Evolutionary conservation across 768 basidiomycete genomes (phyloP).

Genomic region (Pisolithus microcarpus): DNA sequence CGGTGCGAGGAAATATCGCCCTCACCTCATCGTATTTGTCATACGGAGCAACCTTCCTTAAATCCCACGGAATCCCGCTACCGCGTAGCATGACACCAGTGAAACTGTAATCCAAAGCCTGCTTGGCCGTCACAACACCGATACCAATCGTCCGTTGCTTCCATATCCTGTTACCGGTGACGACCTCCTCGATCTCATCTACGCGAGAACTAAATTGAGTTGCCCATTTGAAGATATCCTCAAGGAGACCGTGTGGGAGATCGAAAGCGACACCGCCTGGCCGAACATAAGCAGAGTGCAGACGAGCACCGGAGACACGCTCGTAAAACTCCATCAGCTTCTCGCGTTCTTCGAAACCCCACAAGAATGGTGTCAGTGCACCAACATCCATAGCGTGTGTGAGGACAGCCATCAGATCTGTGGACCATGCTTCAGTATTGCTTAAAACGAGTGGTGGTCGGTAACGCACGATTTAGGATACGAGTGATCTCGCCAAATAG

Average conservation of each 20-base stretch:
- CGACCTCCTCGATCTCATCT: conserved; percentile 97
- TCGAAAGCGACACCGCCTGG: conserved; percentile 98
- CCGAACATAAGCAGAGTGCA: conserved; percentile 96
- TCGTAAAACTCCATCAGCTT: conserved; percentile 99
- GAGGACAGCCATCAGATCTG: conserved; percentile 94
- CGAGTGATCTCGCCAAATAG: conserved; percentile 96
- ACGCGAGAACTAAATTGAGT: conserved; percentile 88
- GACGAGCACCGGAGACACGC: conserved; percentile 93
- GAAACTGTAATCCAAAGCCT: conserved; percentile 90
- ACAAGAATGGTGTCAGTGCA: conserved; percentile 95
- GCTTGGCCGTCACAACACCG: conserved; percentile 83
- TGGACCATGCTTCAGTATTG: not conserved
- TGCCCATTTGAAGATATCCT: conserved; percentile 97
- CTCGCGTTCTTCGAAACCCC: conserved; percentile 99
- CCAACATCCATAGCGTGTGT: conserved; percentile 97
- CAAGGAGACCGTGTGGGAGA: conserved; percentile 94
- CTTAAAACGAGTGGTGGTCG: conserved; percentile 1
- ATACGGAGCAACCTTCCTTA: conserved; percentile 87
- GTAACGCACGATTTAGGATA: conserved; percentile 75
- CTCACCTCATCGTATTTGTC: conserved; percentile 90
- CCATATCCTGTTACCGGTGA: conserved; percentile 98
- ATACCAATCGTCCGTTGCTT: conserved; percentile 89
- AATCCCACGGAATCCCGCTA: conserved; percentile 90
- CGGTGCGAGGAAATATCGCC: not conserved
- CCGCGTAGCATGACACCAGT: conserved; percentile 96